Percentiles rank a stretch among this genome's conserved stretches.
Conservation (phyloP, 2,329 filamentous ascomycete genomes). For the Chaetothyriales sp. region DNA sequence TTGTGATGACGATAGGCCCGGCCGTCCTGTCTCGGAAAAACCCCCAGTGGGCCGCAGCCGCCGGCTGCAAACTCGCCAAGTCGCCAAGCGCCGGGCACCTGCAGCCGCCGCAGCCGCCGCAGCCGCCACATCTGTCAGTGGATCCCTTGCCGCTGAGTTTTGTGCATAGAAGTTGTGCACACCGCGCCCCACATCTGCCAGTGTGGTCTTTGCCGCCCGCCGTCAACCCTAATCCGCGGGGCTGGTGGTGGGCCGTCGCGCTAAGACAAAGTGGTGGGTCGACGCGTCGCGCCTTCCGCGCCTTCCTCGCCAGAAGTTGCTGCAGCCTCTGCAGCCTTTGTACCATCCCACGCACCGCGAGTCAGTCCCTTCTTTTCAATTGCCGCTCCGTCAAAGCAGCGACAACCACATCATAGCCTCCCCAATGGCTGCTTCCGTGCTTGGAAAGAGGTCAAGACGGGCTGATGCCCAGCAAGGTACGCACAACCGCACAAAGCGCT, state of each 20-base stretch:
- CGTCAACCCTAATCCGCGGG: background rate
- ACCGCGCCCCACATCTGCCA: background rate
- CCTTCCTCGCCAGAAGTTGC: constrained; percentile 3
- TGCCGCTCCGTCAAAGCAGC: constrained; percentile 22
- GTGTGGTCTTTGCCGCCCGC: background rate
- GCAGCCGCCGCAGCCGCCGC: too few relatives aligned
- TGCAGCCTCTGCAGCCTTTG: constrained; percentile 1
- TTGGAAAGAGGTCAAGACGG: constrained; percentile 33
- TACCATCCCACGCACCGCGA: constrained; percentile 4
- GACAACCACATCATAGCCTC: constrained; percentile 24
- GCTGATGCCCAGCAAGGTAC: constrained; percentile 29
- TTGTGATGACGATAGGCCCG: background rate
- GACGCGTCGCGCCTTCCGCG: constrained; percentile 7
- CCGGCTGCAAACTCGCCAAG: background rate
- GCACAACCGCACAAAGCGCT: constrained; percentile 17
- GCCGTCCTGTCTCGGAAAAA: background rate
- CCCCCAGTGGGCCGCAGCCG: background rate
- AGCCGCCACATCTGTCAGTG: background rate
- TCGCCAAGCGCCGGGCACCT: background rate
- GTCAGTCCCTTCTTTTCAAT: constrained; percentile 8
- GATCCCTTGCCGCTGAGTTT: background rate
- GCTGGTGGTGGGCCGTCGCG: background rate
- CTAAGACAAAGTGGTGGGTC: background rate
- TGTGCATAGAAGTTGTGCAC: constrained; percentile 2
- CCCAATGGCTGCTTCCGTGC: constrained; percentile 20